Evolutionary conservation across 495 filamentous ascomycete genomes (phyloP).

Genomic region (Tuber aestivum): DNA sequence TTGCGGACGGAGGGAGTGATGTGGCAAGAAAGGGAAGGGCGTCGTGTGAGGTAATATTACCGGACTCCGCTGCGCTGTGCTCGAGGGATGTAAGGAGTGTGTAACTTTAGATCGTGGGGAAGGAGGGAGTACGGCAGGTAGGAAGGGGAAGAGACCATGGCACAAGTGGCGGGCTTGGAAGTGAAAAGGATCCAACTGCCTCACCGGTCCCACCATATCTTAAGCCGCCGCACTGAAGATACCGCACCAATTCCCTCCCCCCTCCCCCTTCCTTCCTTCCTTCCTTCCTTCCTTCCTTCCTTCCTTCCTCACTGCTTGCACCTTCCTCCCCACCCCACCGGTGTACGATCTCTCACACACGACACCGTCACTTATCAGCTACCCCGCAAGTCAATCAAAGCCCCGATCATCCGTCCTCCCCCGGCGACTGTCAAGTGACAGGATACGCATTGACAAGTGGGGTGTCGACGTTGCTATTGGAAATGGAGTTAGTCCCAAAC

Average conservation of each 20-base stretch:
- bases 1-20: neutral
- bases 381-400: neutral
- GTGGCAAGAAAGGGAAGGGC: neutral
- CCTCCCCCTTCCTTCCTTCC: too few relatives aligned
- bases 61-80: neutral
- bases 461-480: neutral
- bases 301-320: neutral
- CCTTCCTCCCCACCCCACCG: neutral
- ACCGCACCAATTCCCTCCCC: neutral
- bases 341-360: neutral
- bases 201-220: neutral
- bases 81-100: neutral
- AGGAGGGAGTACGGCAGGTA: neutral
- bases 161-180: neutral
- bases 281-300: neutral
- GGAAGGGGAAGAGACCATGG: too few relatives aligned
- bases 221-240: neutral
- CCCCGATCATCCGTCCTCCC: neutral
- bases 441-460: neutral
- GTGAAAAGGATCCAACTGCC: slow-evolving; percentile 2
- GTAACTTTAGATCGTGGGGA: neutral
- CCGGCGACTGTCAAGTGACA: neutral
- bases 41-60: neutral
- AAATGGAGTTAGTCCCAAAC: neutral
- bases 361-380: neutral